These are phyloP conservation scores for Malus sieversii DNA, from an alignment of 306 rosid species.

Conservation along the genomic window DNA sequence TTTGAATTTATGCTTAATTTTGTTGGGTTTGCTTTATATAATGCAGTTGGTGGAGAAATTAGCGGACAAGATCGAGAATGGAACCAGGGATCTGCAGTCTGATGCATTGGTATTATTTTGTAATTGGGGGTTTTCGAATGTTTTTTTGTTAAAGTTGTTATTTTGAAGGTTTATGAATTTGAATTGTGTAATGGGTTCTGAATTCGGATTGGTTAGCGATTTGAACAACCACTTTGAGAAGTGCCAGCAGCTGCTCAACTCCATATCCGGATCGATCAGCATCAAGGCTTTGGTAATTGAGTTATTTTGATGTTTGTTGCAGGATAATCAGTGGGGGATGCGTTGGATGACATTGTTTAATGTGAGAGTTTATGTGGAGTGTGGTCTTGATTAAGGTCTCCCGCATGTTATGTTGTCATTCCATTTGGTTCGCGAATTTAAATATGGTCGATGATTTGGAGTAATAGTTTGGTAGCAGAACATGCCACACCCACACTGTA, in stretches of 20 bases:
- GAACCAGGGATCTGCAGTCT: constrained; percentile 70
- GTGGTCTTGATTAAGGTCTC: not conserved
- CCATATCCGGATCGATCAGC: constrained; percentile 70
- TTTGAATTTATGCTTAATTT: not conserved
- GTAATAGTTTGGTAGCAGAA: not conserved
- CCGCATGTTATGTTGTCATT: not conserved
- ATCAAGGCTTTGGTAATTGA: constrained; percentile 74
- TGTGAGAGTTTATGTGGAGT: not conserved
- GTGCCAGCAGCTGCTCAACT: constrained; percentile 79
- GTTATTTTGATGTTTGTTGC: not conserved
- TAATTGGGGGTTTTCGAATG: not conserved
- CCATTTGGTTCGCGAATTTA: not conserved
- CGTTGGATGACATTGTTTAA: not conserved
- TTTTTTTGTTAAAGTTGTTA: not conserved
- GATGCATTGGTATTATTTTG: constrained; percentile 60
- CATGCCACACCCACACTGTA: not conserved
- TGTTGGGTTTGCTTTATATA: not conserved
- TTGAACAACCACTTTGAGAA: constrained; percentile 78
- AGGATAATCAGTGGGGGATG: not conserved
- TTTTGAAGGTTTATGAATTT: not conserved
- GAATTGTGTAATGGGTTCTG: constrained; percentile 4
- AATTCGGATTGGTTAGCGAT: constrained; percentile 50
- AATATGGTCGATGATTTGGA: not conserved
- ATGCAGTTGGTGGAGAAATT: constrained; percentile 78
- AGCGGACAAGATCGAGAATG: constrained; percentile 65